Evolutionary conservation across 257 asterid species (phyloP).

Genomic region (Nicotiana attenuata): DNA sequence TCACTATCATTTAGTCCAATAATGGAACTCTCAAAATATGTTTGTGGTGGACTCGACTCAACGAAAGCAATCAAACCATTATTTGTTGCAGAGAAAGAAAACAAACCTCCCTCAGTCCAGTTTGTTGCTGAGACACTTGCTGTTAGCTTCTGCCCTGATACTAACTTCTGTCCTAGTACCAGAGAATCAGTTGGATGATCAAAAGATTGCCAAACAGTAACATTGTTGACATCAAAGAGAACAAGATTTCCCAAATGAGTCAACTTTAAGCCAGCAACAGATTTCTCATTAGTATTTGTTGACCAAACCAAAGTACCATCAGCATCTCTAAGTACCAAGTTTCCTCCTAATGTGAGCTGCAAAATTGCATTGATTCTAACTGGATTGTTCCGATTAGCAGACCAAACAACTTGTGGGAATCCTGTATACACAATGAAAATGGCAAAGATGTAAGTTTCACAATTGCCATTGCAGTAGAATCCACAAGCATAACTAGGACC

Average conservation of each 20-base stretch:
- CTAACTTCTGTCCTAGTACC: conserved; percentile 16
- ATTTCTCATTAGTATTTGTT: conserved; percentile 3
- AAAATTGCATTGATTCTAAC: conserved; percentile 10
- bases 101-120: conserved; percentile 8
- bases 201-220: conserved; percentile 21
- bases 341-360: conserved; percentile 12
- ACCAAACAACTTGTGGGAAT: conserved; percentile 13
- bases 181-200: conserved; percentile 19
- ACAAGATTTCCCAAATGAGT: conserved; percentile 14
- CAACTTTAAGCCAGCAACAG: conserved; percentile 8
- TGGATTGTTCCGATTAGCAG: conserved; percentile 15
- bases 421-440: background rate
- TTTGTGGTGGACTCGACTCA: conserved; percentile 10
- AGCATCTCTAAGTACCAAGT: conserved; percentile 4
- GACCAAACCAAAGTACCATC: conserved; percentile 20
- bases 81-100: background rate
- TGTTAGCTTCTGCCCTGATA: conserved; percentile 10
- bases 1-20: too few species aligned
- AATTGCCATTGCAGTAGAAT: background rate
- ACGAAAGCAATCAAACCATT: background rate
- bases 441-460: background rate
- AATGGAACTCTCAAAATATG: background rate
- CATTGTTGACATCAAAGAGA: background rate
- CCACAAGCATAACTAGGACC: conserved; percentile 2
- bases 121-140: conserved; percentile 1